Evolutionary conservation across 164 flowering plant species (phyloP).

Genomic region (Protea cynaroides): DNA sequence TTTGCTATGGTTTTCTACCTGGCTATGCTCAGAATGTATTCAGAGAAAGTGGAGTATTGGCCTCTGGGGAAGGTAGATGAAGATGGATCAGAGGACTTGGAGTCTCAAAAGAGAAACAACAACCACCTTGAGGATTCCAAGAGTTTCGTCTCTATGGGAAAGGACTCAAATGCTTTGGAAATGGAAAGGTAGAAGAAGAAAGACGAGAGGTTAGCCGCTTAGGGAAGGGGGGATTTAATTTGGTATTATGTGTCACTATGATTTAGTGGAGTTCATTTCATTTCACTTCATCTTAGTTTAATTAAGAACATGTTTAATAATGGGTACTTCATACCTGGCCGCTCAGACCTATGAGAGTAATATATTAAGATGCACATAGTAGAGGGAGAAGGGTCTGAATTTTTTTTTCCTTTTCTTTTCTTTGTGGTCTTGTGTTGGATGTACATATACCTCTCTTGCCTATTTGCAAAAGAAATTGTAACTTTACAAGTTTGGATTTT

Average conservation of each 20-base stretch:
- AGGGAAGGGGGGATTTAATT: not conserved
- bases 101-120: conserved; percentile 18
- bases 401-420: no score
- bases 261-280: conserved; percentile 1
- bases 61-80: conserved; percentile 11
- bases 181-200: conserved; percentile 21
- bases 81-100: conserved; percentile 13
- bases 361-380: no score
- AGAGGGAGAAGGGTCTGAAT: no score
- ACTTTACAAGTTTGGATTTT: no score
- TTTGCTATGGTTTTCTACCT: conserved; percentile 29
- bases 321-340: no score
- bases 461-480: no score
- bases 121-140: not conserved
- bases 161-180: conserved; percentile 14
- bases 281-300: no score
- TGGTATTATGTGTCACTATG: conserved; percentile 8
- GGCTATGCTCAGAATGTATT: conserved; percentile 15
- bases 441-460: no score
- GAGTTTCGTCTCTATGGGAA: conserved; percentile 27
- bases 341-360: no score
- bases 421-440: no score
- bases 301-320: no score
- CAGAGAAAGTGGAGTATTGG: conserved; percentile 21
- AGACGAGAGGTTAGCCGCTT: not conserved